phyloP scores from a whole-genome alignment of 768 basidiomycete species.

The Lactarius pseudohatsudake region DNA sequence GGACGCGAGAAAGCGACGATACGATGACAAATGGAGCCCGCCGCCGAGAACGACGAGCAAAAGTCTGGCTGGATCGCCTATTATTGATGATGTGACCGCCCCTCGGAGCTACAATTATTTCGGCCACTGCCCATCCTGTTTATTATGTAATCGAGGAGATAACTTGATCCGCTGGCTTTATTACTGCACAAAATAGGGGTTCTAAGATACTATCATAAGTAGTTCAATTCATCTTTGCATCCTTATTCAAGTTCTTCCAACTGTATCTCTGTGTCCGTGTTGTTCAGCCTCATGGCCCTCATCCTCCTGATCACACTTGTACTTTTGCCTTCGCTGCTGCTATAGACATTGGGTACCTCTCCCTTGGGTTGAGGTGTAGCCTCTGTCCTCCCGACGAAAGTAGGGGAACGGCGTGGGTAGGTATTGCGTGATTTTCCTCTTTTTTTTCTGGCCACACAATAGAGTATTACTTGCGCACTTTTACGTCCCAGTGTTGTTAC shows the following conservation, averaged over 20 bases:
- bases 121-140: not conserved
- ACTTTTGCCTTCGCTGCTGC: not conserved
- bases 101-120: conserved; percentile 28
- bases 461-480: not conserved
- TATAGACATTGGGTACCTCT: not conserved
- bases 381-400: not conserved
- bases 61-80: not conserved
- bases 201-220: too few relatives aligned
- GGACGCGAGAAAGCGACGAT: not conserved
- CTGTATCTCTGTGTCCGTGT: too few relatives aligned
- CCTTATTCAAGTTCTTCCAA: too few relatives aligned
- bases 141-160: conserved; percentile 18
- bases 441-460: not conserved
- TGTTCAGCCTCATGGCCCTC: too few relatives aligned
- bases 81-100: conserved; percentile 14
- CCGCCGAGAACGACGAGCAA: conserved; percentile 13
- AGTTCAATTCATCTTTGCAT: too few relatives aligned
- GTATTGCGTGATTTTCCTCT: not conserved
- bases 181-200: too few relatives aligned
- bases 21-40: not conserved
- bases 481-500: not conserved
- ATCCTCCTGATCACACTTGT: not conserved
- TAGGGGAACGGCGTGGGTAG: not conserved
- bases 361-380: not conserved
- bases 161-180: not conserved